Evolutionary conservation across 2,329 filamentous ascomycete species (phyloP).

Genomic region (Xylaria sp.): DNA sequence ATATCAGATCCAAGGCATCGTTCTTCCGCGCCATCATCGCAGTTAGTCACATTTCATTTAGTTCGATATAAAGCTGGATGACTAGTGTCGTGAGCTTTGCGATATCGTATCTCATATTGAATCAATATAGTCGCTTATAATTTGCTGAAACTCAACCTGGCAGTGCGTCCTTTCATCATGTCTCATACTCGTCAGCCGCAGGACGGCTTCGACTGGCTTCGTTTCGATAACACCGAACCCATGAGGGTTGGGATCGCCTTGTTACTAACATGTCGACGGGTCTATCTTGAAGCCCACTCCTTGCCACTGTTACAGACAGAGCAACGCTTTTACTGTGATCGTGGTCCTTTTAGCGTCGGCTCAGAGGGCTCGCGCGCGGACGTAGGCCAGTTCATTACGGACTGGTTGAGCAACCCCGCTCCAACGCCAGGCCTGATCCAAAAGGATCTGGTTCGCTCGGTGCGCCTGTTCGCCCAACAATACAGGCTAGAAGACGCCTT

Average conservation of each 20-base stretch:
- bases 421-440: constrained; percentile 16
- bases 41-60: constrained; percentile 22
- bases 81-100: constrained; percentile 19
- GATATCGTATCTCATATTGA: background rate
- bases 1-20: constrained; percentile 10
- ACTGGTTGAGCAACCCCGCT: constrained; percentile 35
- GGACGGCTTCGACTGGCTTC: constrained; percentile 46
- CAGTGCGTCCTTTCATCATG: constrained; percentile 8
- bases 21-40: constrained; percentile 6
- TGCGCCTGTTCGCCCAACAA: constrained; percentile 40
- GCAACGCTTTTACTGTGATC: constrained; percentile 47
- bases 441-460: constrained; percentile 36
- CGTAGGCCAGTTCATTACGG: constrained; percentile 41
- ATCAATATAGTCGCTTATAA: background rate
- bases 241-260: constrained; percentile 43
- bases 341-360: constrained; percentile 24
- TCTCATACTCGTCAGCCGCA: background rate
- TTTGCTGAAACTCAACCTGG: background rate
- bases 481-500: constrained; percentile 45
- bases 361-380: constrained; percentile 29
- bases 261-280: constrained; percentile 51
- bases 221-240: constrained; percentile 48
- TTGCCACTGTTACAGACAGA: constrained; percentile 48
- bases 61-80: constrained; percentile 2
- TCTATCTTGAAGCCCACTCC: constrained; percentile 50